Evolutionary conservation across 768 basidiomycete species (phyloP).

Genomic region (Lepiota subincarnata): DNA sequence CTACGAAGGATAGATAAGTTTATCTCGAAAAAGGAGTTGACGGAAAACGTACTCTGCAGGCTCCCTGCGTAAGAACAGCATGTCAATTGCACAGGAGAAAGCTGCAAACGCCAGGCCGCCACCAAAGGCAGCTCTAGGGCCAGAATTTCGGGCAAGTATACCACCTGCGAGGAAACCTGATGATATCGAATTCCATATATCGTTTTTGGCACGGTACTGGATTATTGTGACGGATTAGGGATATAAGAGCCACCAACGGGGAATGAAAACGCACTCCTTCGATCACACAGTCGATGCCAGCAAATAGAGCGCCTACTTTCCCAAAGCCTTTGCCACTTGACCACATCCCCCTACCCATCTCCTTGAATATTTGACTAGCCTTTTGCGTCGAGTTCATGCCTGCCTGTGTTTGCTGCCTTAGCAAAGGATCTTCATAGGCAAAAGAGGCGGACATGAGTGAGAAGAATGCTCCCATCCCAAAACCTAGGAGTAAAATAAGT

Average conservation of each 20-base stretch:
- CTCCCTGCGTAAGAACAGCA: slow-evolving; percentile 71
- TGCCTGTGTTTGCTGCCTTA: slow-evolving; percentile 57
- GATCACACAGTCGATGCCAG: slow-evolving; percentile 94
- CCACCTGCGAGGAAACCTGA: slow-evolving; percentile 89
- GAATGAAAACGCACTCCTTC: slow-evolving; percentile 68
- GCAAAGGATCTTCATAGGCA: slow-evolving; percentile 89
- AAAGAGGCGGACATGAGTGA: slow-evolving; percentile 95
- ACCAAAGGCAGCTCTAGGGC: slow-evolving; percentile 80
- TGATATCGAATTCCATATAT: slow-evolving; percentile 86
- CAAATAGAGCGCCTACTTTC: slow-evolving; percentile 90
- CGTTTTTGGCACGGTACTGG: slow-evolving; percentile 95
- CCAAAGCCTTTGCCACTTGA: slow-evolving; percentile 86
- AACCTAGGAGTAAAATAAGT: slow-evolving; percentile 45
- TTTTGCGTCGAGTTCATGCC: slow-evolving; percentile 68
- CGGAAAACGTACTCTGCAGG: slow-evolving; percentile 51
- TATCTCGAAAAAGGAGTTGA: background rate
- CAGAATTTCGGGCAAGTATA: slow-evolving; percentile 81
- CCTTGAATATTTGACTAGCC: slow-evolving; percentile 80
- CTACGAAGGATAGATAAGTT: background rate
- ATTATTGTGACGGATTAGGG: background rate
- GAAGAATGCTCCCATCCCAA: slow-evolving; percentile 92
- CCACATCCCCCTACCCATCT: slow-evolving; percentile 95
- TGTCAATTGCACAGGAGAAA: slow-evolving; percentile 88
- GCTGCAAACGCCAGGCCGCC: slow-evolving; percentile 91
- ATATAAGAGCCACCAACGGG: background rate